phyloP scores from a whole-genome alignment of 345 rosid genomes.

The Eucalyptus erythrocorys region DNA sequence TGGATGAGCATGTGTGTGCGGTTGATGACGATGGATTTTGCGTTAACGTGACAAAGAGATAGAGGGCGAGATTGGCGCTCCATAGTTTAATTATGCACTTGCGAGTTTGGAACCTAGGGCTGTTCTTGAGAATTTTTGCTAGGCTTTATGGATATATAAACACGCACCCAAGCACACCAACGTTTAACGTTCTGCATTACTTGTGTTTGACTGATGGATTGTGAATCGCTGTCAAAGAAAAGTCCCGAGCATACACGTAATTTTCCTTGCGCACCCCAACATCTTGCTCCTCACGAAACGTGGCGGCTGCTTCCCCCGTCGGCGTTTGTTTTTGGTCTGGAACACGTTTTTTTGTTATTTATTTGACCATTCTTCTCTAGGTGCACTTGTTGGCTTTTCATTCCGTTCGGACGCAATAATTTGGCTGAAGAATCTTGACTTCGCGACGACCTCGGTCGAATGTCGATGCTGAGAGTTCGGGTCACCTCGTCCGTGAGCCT shows the following conservation, averaged over 20 bases:
- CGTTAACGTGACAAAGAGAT: slow-evolving; percentile 1
- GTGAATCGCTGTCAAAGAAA: neutral
- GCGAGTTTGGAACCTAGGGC: neutral
- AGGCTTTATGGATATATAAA: neutral
- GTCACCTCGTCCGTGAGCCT: neutral
- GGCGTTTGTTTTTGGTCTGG: neutral
- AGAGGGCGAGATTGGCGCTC: slow-evolving; percentile 4
- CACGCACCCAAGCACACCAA: neutral
- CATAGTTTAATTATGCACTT: neutral
- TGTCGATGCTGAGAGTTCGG: neutral
- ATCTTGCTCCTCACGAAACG: neutral
- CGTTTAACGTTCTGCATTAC: neutral
- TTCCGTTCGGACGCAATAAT: neutral
- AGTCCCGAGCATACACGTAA: neutral
- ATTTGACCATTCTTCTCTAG: neutral
- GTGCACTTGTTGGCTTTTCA: neutral
- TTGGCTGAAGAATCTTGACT: neutral
- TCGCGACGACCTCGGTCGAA: neutral
- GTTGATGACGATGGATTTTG: slow-evolving; percentile 6
- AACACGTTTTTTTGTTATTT: neutral
- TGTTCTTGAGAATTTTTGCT: neutral
- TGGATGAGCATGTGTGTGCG: slow-evolving; percentile 11
- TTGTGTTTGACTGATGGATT: neutral
- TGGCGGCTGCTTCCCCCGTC: neutral
- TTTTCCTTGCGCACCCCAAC: neutral